Conservation (phyloP, 768 basidiomycete species). For the Boletales sp. region DNA sequence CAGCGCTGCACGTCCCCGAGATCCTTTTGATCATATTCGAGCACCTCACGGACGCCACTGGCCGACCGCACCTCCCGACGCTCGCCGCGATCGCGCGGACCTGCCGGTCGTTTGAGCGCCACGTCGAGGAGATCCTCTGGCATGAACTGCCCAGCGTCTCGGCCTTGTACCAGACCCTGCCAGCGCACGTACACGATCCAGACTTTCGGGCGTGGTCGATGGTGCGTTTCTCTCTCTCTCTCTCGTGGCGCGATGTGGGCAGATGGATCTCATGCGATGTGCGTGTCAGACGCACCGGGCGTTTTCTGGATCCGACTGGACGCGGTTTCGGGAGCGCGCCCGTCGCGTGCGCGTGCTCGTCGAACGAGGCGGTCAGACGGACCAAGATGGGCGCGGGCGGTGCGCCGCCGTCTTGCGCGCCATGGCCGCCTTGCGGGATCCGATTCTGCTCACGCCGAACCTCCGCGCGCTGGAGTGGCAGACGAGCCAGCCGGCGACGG, state of each 20-base stretch:
- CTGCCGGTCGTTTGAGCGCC: slow-evolving; percentile 17
- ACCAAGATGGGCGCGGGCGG: not conserved
- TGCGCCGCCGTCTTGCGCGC: slow-evolving; percentile 9
- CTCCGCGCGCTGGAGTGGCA: slow-evolving; percentile 21
- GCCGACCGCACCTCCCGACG: slow-evolving; percentile 11
- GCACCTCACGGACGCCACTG: slow-evolving; percentile 13
- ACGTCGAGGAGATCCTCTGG: slow-evolving; percentile 25
- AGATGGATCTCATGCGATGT: no score
- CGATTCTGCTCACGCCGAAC: slow-evolving; percentile 20
- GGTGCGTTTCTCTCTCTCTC: slow-evolving; percentile 12
- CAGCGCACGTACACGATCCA: slow-evolving; percentile 10
- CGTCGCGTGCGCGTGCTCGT: slow-evolving; percentile 13
- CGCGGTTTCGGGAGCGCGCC: slow-evolving; percentile 15
- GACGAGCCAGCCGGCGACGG: not conserved
- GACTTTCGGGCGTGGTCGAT: slow-evolving; percentile 16
- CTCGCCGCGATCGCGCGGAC: slow-evolving; percentile 27
- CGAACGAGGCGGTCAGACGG: not conserved
- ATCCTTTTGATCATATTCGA: slow-evolving; percentile 22
- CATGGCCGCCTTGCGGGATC: slow-evolving; percentile 14
- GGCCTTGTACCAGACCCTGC: slow-evolving; percentile 16
- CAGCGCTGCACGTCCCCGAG: slow-evolving; percentile 17
- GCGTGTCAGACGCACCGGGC: slow-evolving; percentile 17
- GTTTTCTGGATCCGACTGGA: slow-evolving; percentile 17
- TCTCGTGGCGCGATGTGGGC: not conserved
- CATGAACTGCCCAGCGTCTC: slow-evolving; percentile 7